phyloP scores from a whole-genome alignment of 2,329 filamentous ascomycete species.

The Aureobasidium sp. region DNA sequence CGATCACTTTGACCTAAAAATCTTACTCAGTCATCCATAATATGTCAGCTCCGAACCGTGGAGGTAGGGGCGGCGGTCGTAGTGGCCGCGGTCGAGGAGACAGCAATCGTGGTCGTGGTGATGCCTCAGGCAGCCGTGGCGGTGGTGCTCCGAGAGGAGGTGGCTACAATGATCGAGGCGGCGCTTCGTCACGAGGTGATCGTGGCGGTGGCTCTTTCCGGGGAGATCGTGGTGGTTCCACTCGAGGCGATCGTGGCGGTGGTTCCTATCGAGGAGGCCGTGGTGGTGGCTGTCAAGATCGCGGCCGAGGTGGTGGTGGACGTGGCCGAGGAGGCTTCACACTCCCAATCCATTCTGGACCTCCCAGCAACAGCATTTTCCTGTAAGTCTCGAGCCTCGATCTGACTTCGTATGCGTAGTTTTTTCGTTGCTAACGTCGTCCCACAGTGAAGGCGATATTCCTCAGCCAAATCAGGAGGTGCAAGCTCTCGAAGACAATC shows the following conservation, averaged over 20 bases:
- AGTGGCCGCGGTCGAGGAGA: constrained; percentile 15
- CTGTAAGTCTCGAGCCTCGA: constrained; percentile 18
- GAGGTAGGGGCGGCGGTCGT: neutral
- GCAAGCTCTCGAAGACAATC: constrained; percentile 21
- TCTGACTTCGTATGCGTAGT: neutral
- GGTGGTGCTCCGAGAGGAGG: constrained; percentile 12
- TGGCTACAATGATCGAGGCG: constrained; percentile 19
- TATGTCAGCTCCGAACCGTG: neutral
- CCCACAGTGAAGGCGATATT: constrained; percentile 12
- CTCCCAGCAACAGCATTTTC: constrained; percentile 19
- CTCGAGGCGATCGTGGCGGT: constrained; percentile 21
- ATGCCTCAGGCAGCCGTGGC: constrained; percentile 13
- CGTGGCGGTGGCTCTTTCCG: constrained; percentile 14
- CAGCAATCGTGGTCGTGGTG: constrained; percentile 12
- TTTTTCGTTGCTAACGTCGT: neutral
- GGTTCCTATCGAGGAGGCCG: constrained; percentile 18
- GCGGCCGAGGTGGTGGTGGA: constrained; percentile 23
- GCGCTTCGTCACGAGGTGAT: constrained; percentile 15
- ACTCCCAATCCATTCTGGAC: neutral
- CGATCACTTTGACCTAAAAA: neutral
- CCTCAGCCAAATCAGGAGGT: constrained; percentile 22
- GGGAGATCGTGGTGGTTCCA: constrained; percentile 20
- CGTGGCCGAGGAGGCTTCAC: constrained; percentile 16
- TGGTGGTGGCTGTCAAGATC: constrained; percentile 21
- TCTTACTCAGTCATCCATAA: constrained; percentile 1